Base-by-base conservation (phyloP, 2,329 filamentous ascomycete genomes). In the Neonectria ditissima region DNA sequence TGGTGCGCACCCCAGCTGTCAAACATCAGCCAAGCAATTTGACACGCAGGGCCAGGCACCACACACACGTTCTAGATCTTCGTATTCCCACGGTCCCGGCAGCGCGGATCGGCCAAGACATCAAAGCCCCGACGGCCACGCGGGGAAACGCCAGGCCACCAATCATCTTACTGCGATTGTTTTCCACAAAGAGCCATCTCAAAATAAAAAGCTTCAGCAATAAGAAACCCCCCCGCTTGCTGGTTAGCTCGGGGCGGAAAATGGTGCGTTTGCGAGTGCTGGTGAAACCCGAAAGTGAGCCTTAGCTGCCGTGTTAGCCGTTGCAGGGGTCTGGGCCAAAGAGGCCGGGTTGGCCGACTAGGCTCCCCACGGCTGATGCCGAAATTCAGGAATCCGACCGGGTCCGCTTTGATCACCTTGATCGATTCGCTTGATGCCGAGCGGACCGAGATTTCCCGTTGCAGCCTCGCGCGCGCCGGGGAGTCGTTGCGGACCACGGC, bases 391-490 rank as follows among this genome's bases (percentile, higher is more conserved):
- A 47, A 57, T 34, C 30, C 6, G 16, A 45, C 53, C 47, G 59
- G 53, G 16, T n/a, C 44, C 28, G 7, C 18, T 13, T 16, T 32
- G 26, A 9, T 32, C 20, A 20, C 32, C 9, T 62, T 56, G 39
- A 34, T 51, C 39, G 24, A 44, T 14, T 53, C 39, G 24, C 45
- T 34, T 55, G 22, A 5, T 59, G 41, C 54, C 61, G 63, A 51
- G 18, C 53, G 57, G 52, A 47, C 50, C 47, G 48, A 37, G 47
- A 41, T 62, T 68, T 55, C 55, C 65, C 52, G 62, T 47, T 61
- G 9, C 13, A 34, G 62, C 47, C 5, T n/a, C 4, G 13, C 28
- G n/a, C 26, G 24, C 57, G 24, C 6, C 24, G 24, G 6, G 24
- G 26, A 6, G 24, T 28, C 5, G 13, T 65, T 52, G 64, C 50